These are phyloP conservation scores for Monosporascus sp. DNA, from an alignment of 2,329 filamentous ascomycete genomes.

Conservation along the genomic window DNA sequence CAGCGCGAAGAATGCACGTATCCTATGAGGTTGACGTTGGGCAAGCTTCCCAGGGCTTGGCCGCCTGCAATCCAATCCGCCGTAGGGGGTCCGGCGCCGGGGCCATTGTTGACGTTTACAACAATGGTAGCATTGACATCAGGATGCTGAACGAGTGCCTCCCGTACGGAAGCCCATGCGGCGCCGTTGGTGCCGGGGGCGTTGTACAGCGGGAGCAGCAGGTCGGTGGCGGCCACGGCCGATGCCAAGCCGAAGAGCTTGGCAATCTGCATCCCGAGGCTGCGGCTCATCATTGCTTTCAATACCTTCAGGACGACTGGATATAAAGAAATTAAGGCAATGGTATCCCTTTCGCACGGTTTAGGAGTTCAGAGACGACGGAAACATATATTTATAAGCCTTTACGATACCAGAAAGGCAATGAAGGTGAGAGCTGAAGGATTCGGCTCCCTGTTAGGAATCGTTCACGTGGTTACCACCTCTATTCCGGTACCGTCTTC, in stretches of 20 bases:
- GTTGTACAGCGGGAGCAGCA: conserved; percentile 2
- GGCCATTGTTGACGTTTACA: conserved; percentile 2
- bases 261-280: background rate
- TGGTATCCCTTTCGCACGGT: too few species aligned
- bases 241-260: background rate
- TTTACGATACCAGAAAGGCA: too few species aligned
- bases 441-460: too few species aligned
- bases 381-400: too few species aligned
- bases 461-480: too few species aligned
- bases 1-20: background rate
- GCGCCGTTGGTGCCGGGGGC: conserved; percentile 1
- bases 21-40: background rate
- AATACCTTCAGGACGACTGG: too few species aligned
- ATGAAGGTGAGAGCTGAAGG: too few species aligned
- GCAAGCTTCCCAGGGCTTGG: background rate
- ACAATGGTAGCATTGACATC: background rate
- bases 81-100: background rate
- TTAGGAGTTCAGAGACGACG: too few species aligned
- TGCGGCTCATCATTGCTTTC: background rate
- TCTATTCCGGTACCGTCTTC: too few species aligned
- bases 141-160: background rate
- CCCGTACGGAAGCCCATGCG: background rate
- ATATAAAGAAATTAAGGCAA: too few species aligned
- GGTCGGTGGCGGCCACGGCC: background rate
- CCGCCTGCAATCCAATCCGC: conserved; percentile 1